Percentiles rank a stretch among this genome's conserved stretches.
Conservation (phyloP, 768 basidiomycete genomes). For the Tubosaeta brunneosetosa region DNA sequence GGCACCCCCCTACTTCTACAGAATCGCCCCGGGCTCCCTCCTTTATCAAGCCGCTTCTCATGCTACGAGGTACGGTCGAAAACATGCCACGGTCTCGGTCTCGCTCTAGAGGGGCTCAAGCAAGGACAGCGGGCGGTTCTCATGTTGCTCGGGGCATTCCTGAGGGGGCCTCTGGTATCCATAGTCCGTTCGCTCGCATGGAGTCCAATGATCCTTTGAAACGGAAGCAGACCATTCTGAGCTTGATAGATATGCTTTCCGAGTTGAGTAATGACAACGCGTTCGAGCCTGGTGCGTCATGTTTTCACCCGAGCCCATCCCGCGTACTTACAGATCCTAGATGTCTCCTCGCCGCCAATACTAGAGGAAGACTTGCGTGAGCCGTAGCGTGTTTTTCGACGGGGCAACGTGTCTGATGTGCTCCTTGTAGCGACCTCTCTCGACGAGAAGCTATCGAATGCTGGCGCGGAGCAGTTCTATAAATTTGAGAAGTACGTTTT, state of each 20-base stretch:
- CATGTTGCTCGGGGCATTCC: slow-evolving; percentile 24
- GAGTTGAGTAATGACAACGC: slow-evolving; percentile 41
- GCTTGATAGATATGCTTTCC: slow-evolving; percentile 42
- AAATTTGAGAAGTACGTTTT: slow-evolving; percentile 42
- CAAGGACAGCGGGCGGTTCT: slow-evolving; percentile 19
- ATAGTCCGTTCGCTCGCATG: slow-evolving; percentile 27
- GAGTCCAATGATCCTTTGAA: slow-evolving; percentile 27
- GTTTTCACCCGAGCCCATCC: not conserved
- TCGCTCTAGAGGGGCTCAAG: slow-evolving; percentile 26
- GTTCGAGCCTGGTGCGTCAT: slow-evolving; percentile 30
- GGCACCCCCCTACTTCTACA: slow-evolving; percentile 16
- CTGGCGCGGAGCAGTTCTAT: slow-evolving; percentile 46
- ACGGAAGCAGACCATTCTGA: slow-evolving; percentile 45
- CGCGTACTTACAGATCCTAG: slow-evolving; percentile 15
- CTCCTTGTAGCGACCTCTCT: slow-evolving; percentile 35
- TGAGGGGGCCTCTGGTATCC: slow-evolving; percentile 21
- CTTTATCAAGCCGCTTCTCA: slow-evolving; percentile 22
- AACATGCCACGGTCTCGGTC: slow-evolving; percentile 24
- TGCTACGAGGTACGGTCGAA: slow-evolving; percentile 32
- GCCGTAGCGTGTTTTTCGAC: not conserved
- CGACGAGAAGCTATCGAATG: slow-evolving; percentile 47
- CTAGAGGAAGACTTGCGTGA: slow-evolving; percentile 44
- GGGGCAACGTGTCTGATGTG: slow-evolving; percentile 6
- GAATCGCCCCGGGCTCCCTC: slow-evolving; percentile 21
- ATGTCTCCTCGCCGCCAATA: slow-evolving; percentile 29